Base-by-base conservation (phyloP, 1,284 basidiomycete genomes). In the Vanrija sp. region DNA sequence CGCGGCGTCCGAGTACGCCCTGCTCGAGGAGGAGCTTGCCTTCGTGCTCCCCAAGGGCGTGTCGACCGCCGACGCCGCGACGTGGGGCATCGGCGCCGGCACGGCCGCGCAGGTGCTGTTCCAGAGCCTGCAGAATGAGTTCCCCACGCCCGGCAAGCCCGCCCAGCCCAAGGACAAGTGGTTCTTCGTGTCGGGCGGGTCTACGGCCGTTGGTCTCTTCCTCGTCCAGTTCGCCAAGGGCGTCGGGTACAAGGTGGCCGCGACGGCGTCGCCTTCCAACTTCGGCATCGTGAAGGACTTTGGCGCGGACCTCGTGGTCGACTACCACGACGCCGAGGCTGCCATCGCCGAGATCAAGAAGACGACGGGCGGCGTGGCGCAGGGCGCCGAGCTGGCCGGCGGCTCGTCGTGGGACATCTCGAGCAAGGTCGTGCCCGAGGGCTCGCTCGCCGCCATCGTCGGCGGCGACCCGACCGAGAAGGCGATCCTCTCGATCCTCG, bases 181-280 rank as follows among this genome's bases (percentile, higher is more conserved):
- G 51, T 61, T 75, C 51, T 58, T 81, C 26, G 69, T 81, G 23
- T 79, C 78, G 70, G 76, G 76, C 15, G 80, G 78, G 9, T 67
- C 78, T 19, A 73, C 76, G 8, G 65, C 74, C 6, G 78, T 80
- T 46, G 80, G 80, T 0, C 65, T 78, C 39, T 81, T 75, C 64
- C 76, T 77, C 14, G 60, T 80, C 29, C 79, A 81, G 58, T 67
- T 80, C 29, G 77, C 76, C 29, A 73, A 74, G 51, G 54, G 73
- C 6, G 61, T 74, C 0, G 80, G 80, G 4, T 77, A 77, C 66
- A 73, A 71, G 29, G 76, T 79, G 42, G 68, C 77, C 52, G 71
- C 79, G 3, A 76, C 76, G 16, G 69, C 77, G 26, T 80, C 78
- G 8, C 75, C 76, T 3, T 66, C 68, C 38, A 78, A 79, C 60